Base-by-base conservation (phyloP, 768 basidiomycete species). In the Tricholoma furcatifolium region DNA sequence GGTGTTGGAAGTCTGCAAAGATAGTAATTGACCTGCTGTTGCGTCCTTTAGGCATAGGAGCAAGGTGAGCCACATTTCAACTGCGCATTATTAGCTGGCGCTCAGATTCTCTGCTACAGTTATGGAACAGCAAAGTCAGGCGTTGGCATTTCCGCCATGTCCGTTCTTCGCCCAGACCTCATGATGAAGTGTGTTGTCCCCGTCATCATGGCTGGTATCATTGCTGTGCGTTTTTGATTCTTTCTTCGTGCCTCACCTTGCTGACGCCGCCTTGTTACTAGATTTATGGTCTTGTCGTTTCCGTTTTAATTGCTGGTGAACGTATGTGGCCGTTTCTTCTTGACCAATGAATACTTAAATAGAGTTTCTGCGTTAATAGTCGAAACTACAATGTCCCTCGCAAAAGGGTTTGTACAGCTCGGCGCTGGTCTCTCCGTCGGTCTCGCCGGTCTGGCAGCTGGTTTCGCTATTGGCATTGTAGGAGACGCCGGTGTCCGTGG, bases 181-280 rank as follows among this genome's bases (percentile, higher is more conserved):
- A 95, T 98, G 91, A 96, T 98, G 91, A 93, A 88, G 79, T 95
- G 90, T 83, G 87, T 90, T 59, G 85, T 98, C 47, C 95, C 95
- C 42, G 94, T 98, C 70, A 89, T 99, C 74, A 98, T 98, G 96
- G 96, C 96, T 80, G 96, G 96, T 93, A 98, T 98, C 77, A 97
- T 98, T 75, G 96, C 91, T 70, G 96, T 98, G 62, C 60, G 93
- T 85, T 31, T 38, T n/a, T 27, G 35, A 23, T 47, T n/a, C 15
- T 41, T 40, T 23, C 39, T 34, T 45, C 46, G 7, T 14, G 17
- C 24, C n/a, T 6, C 32, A 14, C 9, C 9, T 12, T 3, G 11
- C 39, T 54, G 31, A 54, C 27, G 10, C n/a, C 27, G 34, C 17
- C 23, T 53, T 4, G 31, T 53, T 35, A 31, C 20, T 60, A 92